Base-by-base conservation (phyloP, 2,329 filamentous ascomycete species). In the Pseudogymnoascus sp. region DNA sequence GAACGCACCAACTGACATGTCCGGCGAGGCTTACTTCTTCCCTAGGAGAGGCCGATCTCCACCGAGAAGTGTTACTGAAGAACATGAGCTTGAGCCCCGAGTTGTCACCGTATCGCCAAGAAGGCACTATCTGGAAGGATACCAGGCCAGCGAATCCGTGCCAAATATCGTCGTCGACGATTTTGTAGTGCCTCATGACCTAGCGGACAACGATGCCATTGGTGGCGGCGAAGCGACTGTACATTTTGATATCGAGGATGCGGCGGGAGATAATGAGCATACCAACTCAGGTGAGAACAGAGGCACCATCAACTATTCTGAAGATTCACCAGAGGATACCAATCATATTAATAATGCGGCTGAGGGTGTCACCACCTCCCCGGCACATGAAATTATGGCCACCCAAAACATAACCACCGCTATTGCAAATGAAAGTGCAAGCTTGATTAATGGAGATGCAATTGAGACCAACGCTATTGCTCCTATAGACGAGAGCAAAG, bases 41-140 rank as follows among this genome's bases (percentile, higher is more conserved):
- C 71, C 70, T 4, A 65, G 66, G 19, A 64, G 71, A 65, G 72
- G 72, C n/a, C 67, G 71, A 63, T 72, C 72, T 44, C 72, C 70
- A 47, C 68, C 71, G 26, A 62, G 64, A 60, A 38, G 24, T 38
- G 33, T 16, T 10, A 6, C 7, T 26, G 59, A 26, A 61, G 59
- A 61, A 10, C 33, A 40, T 26, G 59, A 26, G 5, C 5, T 7
- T 19, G 59, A 61, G 24, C 59, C 59, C 40, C 19, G 14, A 11
- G 8, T 61, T 37, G 19, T 61, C 37, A 42, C 33, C 14, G 59
- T 26, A n/a, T 40, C 59, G 16, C 59, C 59, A 31, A 19, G 24
- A n/a, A 61, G 33, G 7, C 33, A 40, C 59, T 40, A 61, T 11
- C n/a, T 61, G 33, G 59, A 24, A 19, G 50, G 19, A 56, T 19